Conservation (phyloP, 176 grass and related monocot genomes). For the Avena atlantica region DNA sequence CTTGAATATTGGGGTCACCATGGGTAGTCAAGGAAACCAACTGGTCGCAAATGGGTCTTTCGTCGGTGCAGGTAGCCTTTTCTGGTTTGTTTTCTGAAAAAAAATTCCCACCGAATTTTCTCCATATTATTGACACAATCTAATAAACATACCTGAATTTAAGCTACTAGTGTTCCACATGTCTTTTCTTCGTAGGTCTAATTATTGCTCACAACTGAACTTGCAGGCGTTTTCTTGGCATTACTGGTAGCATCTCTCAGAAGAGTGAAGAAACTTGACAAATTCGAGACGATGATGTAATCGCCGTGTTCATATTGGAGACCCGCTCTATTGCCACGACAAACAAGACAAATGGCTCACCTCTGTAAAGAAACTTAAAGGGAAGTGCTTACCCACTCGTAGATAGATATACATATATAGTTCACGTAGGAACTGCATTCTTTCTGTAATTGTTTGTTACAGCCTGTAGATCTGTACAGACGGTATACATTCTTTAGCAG, state of each 20-base stretch:
- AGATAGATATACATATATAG: slow-evolving; percentile 25
- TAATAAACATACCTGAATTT: neutral
- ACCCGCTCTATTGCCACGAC: neutral
- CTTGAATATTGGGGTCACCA: slow-evolving; percentile 79
- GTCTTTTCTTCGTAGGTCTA: slow-evolving; percentile 27
- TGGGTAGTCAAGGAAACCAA: slow-evolving; percentile 82
- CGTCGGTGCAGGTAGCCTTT: slow-evolving; percentile 66
- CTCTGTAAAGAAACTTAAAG: slow-evolving; percentile 24
- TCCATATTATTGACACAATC: neutral
- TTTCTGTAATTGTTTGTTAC: slow-evolving; percentile 14
- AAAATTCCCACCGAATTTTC: neutral
- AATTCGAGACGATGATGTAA: slow-evolving; percentile 89
- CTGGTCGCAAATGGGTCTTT: slow-evolving; percentile 74
- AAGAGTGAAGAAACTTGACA: slow-evolving; percentile 84
- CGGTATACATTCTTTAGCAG: slow-evolving; percentile 30
- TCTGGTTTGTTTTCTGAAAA: neutral
- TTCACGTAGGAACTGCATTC: slow-evolving; percentile 41
- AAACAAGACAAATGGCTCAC: neutral
- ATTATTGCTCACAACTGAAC: slow-evolving; percentile 26
- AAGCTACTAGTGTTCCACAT: neutral
- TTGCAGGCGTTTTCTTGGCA: slow-evolving; percentile 78
- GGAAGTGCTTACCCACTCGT: slow-evolving; percentile 13
- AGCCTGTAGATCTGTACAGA: slow-evolving; percentile 45
- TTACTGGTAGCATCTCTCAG: slow-evolving; percentile 73
- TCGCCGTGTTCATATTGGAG: neutral